Base-by-base conservation (phyloP, 1,139 yeast species). In the Yamadazyma dendronema region DNA sequence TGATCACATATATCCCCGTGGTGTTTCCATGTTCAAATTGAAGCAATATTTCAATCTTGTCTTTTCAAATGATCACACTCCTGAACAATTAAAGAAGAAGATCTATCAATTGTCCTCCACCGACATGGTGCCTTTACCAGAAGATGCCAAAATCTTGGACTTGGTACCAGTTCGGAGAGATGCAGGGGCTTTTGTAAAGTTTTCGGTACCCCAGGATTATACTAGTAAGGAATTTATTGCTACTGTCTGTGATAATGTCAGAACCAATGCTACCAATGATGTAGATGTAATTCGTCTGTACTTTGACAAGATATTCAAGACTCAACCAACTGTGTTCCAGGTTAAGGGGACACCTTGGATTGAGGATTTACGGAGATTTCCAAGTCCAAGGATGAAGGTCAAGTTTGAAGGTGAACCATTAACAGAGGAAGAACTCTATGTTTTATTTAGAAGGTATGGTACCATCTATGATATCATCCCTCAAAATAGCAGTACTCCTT, bases 271-370 rank as follows among this genome's bases (percentile, higher is more conserved):
- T 7, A 14, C 29, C 6, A 17, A 26, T 6, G 29, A 12, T 13
- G 6, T 13, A 13, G 11, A 26, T 14, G 46, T 59, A 53, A 42
- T 66, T 57, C 38, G 63, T 8, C 37, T 39, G 23, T 27, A 50
- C 1, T 23, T 41, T n/a, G 46, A 51, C 25, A 35, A 39, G 8
- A 4, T 62, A 2, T 47, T 53, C 38, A 47, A 50, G 24, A 42
- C 41, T 3, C 58, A 53, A 72, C 80, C 61, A 57, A 62, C 44
- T 53, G 44, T 40, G 12, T 84, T 71, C 52, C 80, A 86, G 0
- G 97, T 94, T 1, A 83, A 84, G 48, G 98, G 98, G 41, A 72
- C 79, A 0, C 98, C 98, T 0, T 92, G 97, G 97, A 85, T 92
- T 45, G 97, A 92, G 60, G 98, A 92, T 57, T 68, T 92, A 54